Evolutionary conservation across 345 rosid genomes (phyloP).

Genomic region (Syzygium oleosum): DNA sequence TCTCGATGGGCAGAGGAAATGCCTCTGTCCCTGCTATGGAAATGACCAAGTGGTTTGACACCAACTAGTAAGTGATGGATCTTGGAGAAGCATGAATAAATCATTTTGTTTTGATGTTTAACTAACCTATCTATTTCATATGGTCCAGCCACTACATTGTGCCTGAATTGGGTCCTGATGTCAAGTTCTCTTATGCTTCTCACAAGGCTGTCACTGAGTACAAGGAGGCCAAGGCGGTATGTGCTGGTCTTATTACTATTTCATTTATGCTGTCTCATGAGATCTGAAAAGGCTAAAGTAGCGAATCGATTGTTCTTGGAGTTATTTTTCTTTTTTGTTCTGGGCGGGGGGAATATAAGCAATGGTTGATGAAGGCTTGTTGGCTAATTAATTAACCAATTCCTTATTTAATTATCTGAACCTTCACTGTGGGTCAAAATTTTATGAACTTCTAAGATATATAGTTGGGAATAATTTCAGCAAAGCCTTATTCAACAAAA

Average conservation of each 20-base stretch:
- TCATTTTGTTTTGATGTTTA: not conserved
- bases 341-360: not conserved
- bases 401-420: not conserved
- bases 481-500: not conserved
- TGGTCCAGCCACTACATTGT: slow-evolving; percentile 84
- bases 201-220: slow-evolving; percentile 93
- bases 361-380: not conserved
- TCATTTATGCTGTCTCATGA: not conserved
- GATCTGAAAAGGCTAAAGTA: not conserved
- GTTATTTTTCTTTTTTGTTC: not conserved
- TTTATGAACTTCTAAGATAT: not conserved
- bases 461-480: not conserved
- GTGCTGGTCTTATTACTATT: not conserved
- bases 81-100: not conserved
- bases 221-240: slow-evolving; percentile 94
- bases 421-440: not conserved
- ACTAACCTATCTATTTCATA: not conserved
- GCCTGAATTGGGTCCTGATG: slow-evolving; percentile 95
- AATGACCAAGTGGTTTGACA: slow-evolving; percentile 99
- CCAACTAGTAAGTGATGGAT: slow-evolving; percentile 83
- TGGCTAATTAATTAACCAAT: not conserved
- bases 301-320: not conserved
- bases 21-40: slow-evolving; percentile 98
- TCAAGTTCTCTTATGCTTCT: slow-evolving; percentile 83
- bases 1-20: slow-evolving; percentile 99